phyloP scores from a whole-genome alignment of 768 basidiomycete species.

The Boletus coccyginus region DNA sequence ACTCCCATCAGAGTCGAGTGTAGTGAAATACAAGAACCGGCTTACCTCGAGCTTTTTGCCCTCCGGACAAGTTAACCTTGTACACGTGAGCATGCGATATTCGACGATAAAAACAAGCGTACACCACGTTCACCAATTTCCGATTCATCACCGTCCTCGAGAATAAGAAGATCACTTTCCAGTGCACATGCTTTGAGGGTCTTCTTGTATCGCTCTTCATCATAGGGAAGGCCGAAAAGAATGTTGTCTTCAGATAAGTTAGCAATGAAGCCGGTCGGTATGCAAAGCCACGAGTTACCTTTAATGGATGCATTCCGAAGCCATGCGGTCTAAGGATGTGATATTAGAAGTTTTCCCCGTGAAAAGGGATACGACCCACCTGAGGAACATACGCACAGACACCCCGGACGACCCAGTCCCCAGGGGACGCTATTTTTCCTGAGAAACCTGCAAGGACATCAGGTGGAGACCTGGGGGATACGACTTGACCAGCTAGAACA shows the following conservation, averaged over 20 bases:
- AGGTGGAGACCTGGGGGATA: slow-evolving; percentile 83
- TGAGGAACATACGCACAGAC: slow-evolving; percentile 88
- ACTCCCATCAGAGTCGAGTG: background rate
- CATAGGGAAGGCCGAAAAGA: slow-evolving; percentile 73
- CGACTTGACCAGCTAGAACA: slow-evolving; percentile 71
- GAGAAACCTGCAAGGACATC: slow-evolving; percentile 67
- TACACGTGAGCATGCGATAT: background rate
- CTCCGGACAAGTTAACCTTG: slow-evolving; percentile 42
- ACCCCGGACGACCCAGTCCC: slow-evolving; percentile 75
- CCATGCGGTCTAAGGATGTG: slow-evolving; percentile 51
- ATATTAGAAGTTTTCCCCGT: slow-evolving; percentile 2
- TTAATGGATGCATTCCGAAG: slow-evolving; percentile 62
- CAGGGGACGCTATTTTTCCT: slow-evolving; percentile 38
- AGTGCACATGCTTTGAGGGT: slow-evolving; percentile 79
- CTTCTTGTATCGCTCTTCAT: slow-evolving; percentile 68
- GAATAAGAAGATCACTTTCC: slow-evolving; percentile 69
- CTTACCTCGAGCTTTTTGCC: slow-evolving; percentile 65
- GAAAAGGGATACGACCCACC: slow-evolving; percentile 32
- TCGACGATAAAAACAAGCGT: slow-evolving; percentile 2
- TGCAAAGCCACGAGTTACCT: slow-evolving; percentile 11
- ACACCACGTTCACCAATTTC: slow-evolving; percentile 89
- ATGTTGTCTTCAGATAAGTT: slow-evolving; percentile 54
- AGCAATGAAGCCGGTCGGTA: slow-evolving; percentile 38
- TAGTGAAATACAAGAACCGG: background rate
- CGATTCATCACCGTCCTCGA: slow-evolving; percentile 85